Evolutionary conservation across 2,329 filamentous ascomycete genomes (phyloP).

Genomic region (Aspergillus unguis): DNA sequence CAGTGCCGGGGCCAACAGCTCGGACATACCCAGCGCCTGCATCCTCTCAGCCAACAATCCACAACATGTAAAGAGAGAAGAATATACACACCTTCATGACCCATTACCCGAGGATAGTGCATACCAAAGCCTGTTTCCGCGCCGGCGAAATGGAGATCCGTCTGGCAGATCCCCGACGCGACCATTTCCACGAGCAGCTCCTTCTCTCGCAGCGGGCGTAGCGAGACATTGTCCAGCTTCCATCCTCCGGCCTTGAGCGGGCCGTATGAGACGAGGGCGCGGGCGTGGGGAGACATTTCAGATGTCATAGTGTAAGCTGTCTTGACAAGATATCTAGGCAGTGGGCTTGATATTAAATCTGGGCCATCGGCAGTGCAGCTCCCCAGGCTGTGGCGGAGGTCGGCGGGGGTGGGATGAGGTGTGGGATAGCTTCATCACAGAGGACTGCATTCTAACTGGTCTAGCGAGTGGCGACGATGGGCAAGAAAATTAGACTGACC

Average conservation of each 20-base stretch:
- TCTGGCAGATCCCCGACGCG: conserved; percentile 56
- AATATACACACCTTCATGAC: conserved; percentile 51
- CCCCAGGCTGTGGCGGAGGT: neutral
- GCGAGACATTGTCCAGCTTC: conserved; percentile 12
- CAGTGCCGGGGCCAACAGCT: conserved; percentile 42
- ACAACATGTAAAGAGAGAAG: neutral
- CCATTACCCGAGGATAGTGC: conserved; percentile 49
- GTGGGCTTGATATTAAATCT: neutral
- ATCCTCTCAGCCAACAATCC: neutral
- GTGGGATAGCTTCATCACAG: neutral
- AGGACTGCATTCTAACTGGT: neutral
- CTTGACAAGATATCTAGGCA: neutral
- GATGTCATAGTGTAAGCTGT: neutral
- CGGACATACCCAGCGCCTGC: conserved; percentile 32
- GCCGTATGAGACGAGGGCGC: conserved; percentile 15
- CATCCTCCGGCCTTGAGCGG: conserved; percentile 14
- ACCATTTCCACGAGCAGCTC: conserved; percentile 55
- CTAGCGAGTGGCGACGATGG: neutral
- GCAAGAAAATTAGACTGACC: neutral
- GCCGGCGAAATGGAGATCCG: conserved; percentile 45
- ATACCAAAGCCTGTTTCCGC: conserved; percentile 34
- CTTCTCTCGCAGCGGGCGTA: conserved; percentile 30
- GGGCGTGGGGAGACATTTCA: neutral
- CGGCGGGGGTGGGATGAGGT: neutral
- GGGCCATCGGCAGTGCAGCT: neutral